These are phyloP conservation scores for Cercospora canescens DNA, from an alignment of 2,329 filamentous ascomycete species.

Conservation along the genomic window DNA sequence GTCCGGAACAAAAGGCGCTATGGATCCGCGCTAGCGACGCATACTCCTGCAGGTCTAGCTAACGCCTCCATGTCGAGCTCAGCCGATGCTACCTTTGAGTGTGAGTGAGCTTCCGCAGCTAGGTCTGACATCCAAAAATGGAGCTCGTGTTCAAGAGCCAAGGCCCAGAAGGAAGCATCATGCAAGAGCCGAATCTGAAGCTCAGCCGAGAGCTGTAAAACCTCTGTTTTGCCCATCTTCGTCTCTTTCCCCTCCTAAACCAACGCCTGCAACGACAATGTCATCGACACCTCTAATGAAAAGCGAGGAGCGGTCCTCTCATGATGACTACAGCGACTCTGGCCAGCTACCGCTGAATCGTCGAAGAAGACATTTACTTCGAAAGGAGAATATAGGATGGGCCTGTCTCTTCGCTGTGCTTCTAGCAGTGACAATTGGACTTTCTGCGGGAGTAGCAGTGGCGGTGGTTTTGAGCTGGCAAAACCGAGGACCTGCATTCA, in stretches of 20 bases:
- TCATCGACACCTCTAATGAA: conserved; percentile 16
- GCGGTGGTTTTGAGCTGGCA: conserved; percentile 15
- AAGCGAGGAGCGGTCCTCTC: conserved; percentile 8
- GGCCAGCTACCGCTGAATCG: conserved; percentile 8
- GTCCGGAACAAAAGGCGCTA: not conserved
- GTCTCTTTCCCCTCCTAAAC: not conserved
- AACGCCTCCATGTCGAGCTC: conserved; percentile 6
- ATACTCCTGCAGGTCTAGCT: conserved; percentile 6
- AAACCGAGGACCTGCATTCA: not conserved
- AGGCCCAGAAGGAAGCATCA: not conserved
- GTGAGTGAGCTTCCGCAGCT: not conserved
- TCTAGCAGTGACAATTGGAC: conserved; percentile 19
- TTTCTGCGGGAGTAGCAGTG: conserved; percentile 18
- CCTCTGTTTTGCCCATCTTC: not conserved
- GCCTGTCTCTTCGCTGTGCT: conserved; percentile 13
- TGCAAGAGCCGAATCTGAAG: not conserved
- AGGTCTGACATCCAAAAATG: conserved; percentile 7
- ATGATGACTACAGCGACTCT: conserved; percentile 18
- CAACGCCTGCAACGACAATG: conserved; percentile 1
- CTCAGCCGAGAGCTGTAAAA: not conserved
- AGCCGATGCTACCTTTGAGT: conserved; percentile 2
- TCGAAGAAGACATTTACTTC: conserved; percentile 1
- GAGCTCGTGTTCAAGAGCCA: conserved; percentile 2
- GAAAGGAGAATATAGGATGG: conserved; percentile 20
- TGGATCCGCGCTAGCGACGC: conserved; percentile 7